These are phyloP conservation scores for Solanum dulcamara DNA, from an alignment of 257 asterid genomes.

Conservation along the genomic window DNA sequence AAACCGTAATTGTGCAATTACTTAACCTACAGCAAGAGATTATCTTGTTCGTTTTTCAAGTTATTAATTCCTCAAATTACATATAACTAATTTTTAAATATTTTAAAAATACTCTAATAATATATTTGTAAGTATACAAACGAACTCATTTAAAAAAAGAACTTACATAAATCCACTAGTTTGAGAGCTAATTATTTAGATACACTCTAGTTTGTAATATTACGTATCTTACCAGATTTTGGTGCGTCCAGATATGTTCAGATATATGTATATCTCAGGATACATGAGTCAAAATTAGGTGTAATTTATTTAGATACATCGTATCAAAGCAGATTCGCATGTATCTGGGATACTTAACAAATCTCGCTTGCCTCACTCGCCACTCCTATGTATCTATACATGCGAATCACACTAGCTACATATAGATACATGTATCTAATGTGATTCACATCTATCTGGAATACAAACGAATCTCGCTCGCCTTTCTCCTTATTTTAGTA, in stretches of 20 bases:
- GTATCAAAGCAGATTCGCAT: background rate
- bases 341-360: background rate
- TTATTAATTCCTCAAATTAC: background rate
- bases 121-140: background rate
- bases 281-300: too few species aligned
- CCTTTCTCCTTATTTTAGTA: background rate
- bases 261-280: background rate
- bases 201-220: too few species aligned
- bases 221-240: too few species aligned
- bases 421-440: too few species aligned
- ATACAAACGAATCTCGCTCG: too few species aligned
- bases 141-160: background rate
- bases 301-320: background rate
- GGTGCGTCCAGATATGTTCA: too few species aligned
- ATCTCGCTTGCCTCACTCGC: background rate
- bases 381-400: background rate
- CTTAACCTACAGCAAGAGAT: background rate
- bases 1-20: background rate
- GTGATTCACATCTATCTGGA: too few species aligned
- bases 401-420: too few species aligned
- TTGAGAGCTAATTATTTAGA: too few species aligned
- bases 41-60: background rate
- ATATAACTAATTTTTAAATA: background rate
- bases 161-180: too few species aligned
- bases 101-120: background rate